Base-by-base conservation (phyloP, 768 basidiomycete genomes). In the Chalciporus sphaerocephalus region DNA sequence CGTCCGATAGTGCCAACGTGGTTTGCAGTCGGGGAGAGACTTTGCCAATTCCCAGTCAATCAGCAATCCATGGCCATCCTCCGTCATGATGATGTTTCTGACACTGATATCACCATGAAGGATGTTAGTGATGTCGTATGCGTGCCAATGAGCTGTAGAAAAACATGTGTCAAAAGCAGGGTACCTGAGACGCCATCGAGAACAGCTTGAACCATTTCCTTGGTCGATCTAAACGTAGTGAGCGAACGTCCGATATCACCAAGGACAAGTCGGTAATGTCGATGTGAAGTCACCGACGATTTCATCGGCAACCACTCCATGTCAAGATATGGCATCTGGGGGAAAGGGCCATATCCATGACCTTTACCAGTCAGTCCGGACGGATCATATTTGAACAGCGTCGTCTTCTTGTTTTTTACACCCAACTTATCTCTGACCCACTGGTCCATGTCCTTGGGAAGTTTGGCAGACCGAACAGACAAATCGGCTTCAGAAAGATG, bases 81-180 rank as follows among this genome's bases (percentile, higher is more conserved):
- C 44, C 33, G 42, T 50, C 12, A 44, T 23, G n/a, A 44, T 15
- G 38, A 66, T 53, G 28, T 64, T 64, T 16, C 51, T 46, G 2
- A 36, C 39, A 40, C 61, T 67, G 18, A 62, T 53, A 22, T 62
- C 65, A 10, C 58, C 48, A 38, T 65, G 61, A 3, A 62, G 37
- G 5, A 57, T 18, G 7, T 18, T 6, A 0, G 20, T 42, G 9
- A 30, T 12, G 4, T 6, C 4, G n/a, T 22, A 44, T 11, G 46
- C 28, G 1, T 34, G 2, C n/a, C 30, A 2, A 23, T 47, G 46
- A 5, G 27, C 50, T 51, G 33, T n/a, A n/a, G n/a, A n/a, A n/a
- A n/a, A n/a, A n/a, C n/a, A n/a, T n/a, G n/a, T n/a, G 4, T 13
- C 20, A 40, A 5, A 2, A 17, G 9, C 28, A 28, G 8, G 28